A percentile compares a stretch with the other conserved stretches of the same genome.
These are phyloP conservation scores for Tylopilus felleus DNA, from an alignment of 768 basidiomycete genomes.

Conservation along the genomic window DNA sequence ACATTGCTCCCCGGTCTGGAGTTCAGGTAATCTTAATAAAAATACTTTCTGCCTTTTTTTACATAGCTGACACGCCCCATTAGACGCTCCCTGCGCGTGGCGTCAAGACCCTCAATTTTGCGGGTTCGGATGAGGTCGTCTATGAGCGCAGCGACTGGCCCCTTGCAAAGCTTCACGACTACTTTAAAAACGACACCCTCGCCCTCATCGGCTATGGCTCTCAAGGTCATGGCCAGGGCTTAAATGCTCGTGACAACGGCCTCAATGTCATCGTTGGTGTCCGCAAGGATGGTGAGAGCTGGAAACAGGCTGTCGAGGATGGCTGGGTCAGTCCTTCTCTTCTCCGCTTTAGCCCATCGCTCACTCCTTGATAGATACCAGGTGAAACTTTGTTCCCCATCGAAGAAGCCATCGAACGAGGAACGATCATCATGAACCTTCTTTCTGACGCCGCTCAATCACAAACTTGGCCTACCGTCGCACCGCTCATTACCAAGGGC, in stretches of 20 bases:
- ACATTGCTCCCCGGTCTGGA: slow-evolving; percentile 22
- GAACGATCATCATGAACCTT: slow-evolving; percentile 99
- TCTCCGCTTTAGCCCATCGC: neutral
- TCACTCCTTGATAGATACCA: slow-evolving; percentile 56
- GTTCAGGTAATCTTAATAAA: slow-evolving; percentile 34
- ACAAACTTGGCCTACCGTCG: slow-evolving; percentile 85
- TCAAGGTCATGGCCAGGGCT: slow-evolving; percentile 96
- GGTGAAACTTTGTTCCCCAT: slow-evolving; percentile 98
- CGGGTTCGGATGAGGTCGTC: slow-evolving; percentile 88
- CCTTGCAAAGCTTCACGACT: slow-evolving; percentile 94
- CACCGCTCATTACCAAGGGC: slow-evolving; percentile 96
- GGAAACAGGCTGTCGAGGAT: slow-evolving; percentile 93
- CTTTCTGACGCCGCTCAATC: slow-evolving; percentile 99
- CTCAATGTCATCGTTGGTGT: slow-evolving; percentile 99
- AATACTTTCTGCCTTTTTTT: slow-evolving; percentile 5
- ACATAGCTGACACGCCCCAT: slow-evolving; percentile 1
- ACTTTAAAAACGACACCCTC: slow-evolving; percentile 99
- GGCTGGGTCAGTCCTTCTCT: slow-evolving; percentile 71
- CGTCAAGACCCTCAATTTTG: slow-evolving; percentile 94
- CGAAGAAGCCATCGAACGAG: slow-evolving; percentile 92
- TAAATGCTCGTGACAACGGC: slow-evolving; percentile 99
- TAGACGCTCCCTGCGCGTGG: slow-evolving; percentile 62
- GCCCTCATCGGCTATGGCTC: slow-evolving; percentile 99
- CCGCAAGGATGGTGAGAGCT: slow-evolving; percentile 93
- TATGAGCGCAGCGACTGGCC: slow-evolving; percentile 99